These are phyloP conservation scores for Pyrrhoderma lamaoense DNA, from an alignment of 1,284 basidiomycete species.

Conservation along the genomic window DNA sequence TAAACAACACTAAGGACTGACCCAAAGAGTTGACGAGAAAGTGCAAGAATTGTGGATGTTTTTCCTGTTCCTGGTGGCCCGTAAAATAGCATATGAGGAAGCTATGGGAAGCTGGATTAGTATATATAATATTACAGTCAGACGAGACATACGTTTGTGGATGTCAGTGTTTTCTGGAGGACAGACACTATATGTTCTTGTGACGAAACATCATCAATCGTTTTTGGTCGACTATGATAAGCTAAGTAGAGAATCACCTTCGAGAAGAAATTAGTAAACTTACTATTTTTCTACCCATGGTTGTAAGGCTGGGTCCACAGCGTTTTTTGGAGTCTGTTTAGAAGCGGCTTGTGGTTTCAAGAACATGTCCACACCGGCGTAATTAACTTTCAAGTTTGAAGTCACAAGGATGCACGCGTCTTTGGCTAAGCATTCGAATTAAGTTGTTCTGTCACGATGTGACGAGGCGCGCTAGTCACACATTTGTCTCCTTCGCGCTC, in stretches of 20 bases:
- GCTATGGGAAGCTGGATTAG: slow-evolving; percentile 40
- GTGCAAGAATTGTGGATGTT: slow-evolving; percentile 95
- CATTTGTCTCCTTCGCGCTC: slow-evolving; percentile 28
- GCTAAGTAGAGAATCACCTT: slow-evolving; percentile 10
- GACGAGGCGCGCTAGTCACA: slow-evolving; percentile 20
- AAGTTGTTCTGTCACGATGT: background rate
- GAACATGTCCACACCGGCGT: slow-evolving; percentile 42
- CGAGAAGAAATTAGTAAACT: slow-evolving; percentile 18
- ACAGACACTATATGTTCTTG: slow-evolving; percentile 96
- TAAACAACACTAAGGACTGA: slow-evolving; percentile 31
- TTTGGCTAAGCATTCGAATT: background rate
- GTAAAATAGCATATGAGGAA: slow-evolving; percentile 99
- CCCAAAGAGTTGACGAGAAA: slow-evolving; percentile 94
- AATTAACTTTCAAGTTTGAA: background rate
- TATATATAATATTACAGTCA: background rate
- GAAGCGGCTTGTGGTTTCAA: slow-evolving; percentile 40
- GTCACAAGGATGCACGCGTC: slow-evolving; percentile 5
- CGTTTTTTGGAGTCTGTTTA: slow-evolving; percentile 35
- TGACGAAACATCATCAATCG: slow-evolving; percentile 94
- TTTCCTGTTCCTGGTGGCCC: slow-evolving; percentile 99
- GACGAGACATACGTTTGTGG: slow-evolving; percentile 69
- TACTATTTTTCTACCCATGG: slow-evolving; percentile 99
- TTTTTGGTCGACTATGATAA: slow-evolving; percentile 78
- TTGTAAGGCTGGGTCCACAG: slow-evolving; percentile 59
- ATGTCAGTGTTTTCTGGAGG: slow-evolving; percentile 83